Evolutionary conservation across 225 moss, liverwort and hornwort species (phyloP).

Genomic region (Thuidium tamariscinum): DNA sequence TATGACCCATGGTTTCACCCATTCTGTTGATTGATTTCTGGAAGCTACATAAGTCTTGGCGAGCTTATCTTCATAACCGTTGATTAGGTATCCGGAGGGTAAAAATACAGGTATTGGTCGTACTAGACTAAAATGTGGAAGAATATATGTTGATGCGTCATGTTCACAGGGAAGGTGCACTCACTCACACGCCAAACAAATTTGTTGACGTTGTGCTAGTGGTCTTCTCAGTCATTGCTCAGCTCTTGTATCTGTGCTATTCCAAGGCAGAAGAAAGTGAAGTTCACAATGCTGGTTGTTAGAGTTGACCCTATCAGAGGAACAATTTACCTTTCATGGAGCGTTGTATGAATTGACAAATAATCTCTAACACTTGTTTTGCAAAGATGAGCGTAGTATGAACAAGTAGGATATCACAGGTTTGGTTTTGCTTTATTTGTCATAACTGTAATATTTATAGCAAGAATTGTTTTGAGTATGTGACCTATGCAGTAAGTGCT

Average conservation of each 20-base stretch:
- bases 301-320: neutral
- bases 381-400: too few species aligned
- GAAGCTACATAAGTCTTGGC: neutral
- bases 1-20: neutral
- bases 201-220: neutral
- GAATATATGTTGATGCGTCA: neutral
- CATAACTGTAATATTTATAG: too few species aligned
- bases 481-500: too few species aligned
- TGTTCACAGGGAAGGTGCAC: neutral
- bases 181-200: neutral
- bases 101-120: neutral
- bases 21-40: neutral
- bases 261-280: neutral
- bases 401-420: too few species aligned
- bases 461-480: too few species aligned
- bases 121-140: neutral
- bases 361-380: too few species aligned
- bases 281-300: neutral
- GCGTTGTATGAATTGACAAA: too few species aligned
- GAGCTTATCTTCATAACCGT: neutral
- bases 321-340: neutral
- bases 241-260: neutral
- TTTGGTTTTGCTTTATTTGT: too few species aligned
- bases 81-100: neutral
- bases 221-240: neutral